A percentile compares a stretch with the other conserved stretches of the same genome.
phyloP scores from a whole-genome alignment of 2,329 filamentous ascomycete genomes.

The Fusarium scirpi region DNA sequence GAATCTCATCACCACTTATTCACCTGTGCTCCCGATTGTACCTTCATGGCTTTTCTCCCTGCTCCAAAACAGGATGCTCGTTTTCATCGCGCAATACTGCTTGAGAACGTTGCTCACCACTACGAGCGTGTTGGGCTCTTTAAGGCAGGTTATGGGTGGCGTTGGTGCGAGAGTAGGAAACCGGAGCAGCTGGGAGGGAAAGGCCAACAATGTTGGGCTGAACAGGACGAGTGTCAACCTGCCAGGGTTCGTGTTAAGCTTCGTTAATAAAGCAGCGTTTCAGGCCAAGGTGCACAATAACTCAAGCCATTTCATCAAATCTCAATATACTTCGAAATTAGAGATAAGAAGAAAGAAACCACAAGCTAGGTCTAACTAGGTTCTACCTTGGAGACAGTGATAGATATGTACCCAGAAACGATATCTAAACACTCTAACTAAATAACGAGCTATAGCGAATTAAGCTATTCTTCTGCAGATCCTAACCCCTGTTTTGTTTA shows the following conservation, averaged over 20 bases:
- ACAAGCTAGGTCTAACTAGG: neutral
- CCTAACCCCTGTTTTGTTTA: neutral
- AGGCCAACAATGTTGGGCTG: neutral
- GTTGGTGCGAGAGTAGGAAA: neutral
- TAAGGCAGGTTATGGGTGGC: too few species aligned
- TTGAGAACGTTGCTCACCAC: neutral
- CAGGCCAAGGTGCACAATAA: too few species aligned
- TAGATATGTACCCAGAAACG: neutral
- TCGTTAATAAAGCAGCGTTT: neutral
- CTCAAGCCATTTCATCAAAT: too few species aligned
- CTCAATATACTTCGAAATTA: too few species aligned
- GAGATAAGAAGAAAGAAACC: neutral
- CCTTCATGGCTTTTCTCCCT: neutral
- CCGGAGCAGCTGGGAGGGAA: neutral
- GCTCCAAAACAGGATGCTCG: rapidly evolving
- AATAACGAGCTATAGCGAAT: neutral
- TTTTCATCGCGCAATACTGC: neutral
- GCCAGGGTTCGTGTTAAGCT: neutral
- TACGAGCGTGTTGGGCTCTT: neutral
- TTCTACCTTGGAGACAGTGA: neutral
- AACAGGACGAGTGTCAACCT: neutral
- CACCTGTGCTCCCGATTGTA: neutral
- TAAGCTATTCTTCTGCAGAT: neutral
- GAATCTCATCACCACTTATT: neutral
- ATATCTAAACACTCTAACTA: neutral